These are phyloP conservation scores for Omphalotus guepiniiformis DNA, from an alignment of 768 basidiomycete genomes.

Conservation along the genomic window DNA sequence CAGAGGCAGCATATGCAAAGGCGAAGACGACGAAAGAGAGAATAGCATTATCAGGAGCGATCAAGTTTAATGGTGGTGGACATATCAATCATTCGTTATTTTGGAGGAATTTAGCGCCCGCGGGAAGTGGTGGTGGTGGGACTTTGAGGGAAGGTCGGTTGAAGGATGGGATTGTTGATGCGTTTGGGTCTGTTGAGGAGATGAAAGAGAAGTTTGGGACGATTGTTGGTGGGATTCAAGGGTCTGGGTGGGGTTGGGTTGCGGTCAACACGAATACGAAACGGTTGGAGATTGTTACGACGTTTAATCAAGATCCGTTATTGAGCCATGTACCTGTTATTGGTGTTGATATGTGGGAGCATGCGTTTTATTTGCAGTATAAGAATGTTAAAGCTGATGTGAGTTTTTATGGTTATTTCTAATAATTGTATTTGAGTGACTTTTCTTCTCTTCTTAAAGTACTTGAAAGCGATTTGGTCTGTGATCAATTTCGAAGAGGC, in stretches of 20 bases:
- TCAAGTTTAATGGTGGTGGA: slow-evolving; percentile 96
- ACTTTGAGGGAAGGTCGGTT: slow-evolving; percentile 56
- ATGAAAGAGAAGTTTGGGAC: slow-evolving; percentile 82
- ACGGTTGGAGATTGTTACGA: slow-evolving; percentile 83
- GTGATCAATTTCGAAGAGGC: slow-evolving; percentile 74
- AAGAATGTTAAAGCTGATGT: slow-evolving; percentile 92
- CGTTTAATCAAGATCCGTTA: slow-evolving; percentile 94
- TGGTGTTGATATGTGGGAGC: slow-evolving; percentile 94
- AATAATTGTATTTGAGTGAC: background rate
- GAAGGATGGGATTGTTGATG: slow-evolving; percentile 54
- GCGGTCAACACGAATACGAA: slow-evolving; percentile 64
- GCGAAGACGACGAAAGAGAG: slow-evolving; percentile 67
- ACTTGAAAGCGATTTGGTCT: slow-evolving; percentile 74
- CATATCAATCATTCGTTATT: slow-evolving; percentile 96
- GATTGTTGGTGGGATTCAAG: slow-evolving; percentile 81
- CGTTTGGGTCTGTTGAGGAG: slow-evolving; percentile 67
- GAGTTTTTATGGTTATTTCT: slow-evolving; percentile 28
- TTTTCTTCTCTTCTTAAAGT: slow-evolving; percentile 40
- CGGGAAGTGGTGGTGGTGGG: slow-evolving; percentile 55
- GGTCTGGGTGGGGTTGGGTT: slow-evolving; percentile 96
- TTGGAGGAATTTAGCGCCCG: slow-evolving; percentile 89
- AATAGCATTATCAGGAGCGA: slow-evolving; percentile 82
- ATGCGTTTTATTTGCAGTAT: slow-evolving; percentile 95
- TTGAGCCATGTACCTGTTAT: slow-evolving; percentile 74
- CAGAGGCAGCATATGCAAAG: slow-evolving; percentile 71